Percentiles rank a stretch among this genome's conserved stretches.
These are phyloP conservation scores for Psilocybe cubensis DNA, from an alignment of 768 basidiomycete genomes.

Conservation along the genomic window DNA sequence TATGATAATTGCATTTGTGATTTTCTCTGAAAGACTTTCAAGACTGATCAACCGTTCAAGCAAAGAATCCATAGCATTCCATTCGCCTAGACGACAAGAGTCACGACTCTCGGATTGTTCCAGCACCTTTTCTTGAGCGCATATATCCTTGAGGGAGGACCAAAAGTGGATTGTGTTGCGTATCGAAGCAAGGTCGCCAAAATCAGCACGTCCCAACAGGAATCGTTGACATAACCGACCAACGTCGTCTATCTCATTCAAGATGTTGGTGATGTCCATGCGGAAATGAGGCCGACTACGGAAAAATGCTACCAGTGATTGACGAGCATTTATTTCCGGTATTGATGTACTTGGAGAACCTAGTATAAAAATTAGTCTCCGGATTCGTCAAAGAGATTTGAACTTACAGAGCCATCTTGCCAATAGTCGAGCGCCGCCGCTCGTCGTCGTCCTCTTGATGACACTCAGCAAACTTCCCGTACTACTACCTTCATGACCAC, in stretches of 20 bases:
- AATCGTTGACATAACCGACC: conserved; percentile 81
- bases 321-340: conserved; percentile 70
- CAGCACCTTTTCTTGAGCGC: conserved; percentile 60
- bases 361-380: conserved; percentile 33
- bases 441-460: conserved; percentile 78
- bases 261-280: conserved; percentile 57
- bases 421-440: conserved; percentile 76
- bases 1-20: conserved; percentile 50
- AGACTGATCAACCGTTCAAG: conserved; percentile 57
- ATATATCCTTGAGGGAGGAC: conserved; percentile 50
- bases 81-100: conserved; percentile 39
- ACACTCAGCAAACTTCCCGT: conserved; percentile 77
- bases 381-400: conserved; percentile 21
- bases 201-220: conserved; percentile 66
- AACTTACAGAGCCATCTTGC: conserved; percentile 76
- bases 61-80: conserved; percentile 59
- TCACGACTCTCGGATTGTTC: conserved; percentile 40
- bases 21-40: conserved; percentile 54
- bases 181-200: conserved; percentile 67
- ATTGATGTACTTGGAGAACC: conserved; percentile 85
- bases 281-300: conserved; percentile 61
- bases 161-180: conserved; percentile 65
- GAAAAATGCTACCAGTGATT: conserved; percentile 79
- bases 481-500: conserved; percentile 68
- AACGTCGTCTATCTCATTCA: conserved; percentile 69